Evolutionary conservation across 768 basidiomycete genomes (phyloP), one percentile per base, ranked within the genome.

Genomic region (Russula compacta): DNA sequence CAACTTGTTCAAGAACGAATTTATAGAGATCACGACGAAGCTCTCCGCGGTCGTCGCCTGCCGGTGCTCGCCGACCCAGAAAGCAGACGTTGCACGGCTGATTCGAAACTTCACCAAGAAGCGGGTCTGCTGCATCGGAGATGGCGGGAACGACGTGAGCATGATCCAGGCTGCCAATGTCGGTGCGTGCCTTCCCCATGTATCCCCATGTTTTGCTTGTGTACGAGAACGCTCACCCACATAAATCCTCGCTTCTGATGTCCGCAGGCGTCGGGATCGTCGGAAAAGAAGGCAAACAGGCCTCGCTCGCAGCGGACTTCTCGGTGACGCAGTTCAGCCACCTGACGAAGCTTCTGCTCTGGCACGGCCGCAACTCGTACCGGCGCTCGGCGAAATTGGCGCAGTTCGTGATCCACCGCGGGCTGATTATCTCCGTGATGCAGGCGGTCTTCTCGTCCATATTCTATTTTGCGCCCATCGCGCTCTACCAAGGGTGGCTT

Each of bases 121-220:
- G 73, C 84, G 95, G 0, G 95, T 99, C 0, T 98, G 95, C 72
- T 98, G 97, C 70, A 98, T 98, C 60, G 97, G 97, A 2, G 97
- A 99, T 74, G 97, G 97, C 38, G 97, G 97, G 4, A 99, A 99
- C 72, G 97, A 99, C 71, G 97, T 99, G 64, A 93, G 91, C 72
- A 99, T 99, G 97, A 99, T 99, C 63, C 97, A 98, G 70, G 97
- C 97, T 1, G 97, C 97, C 2, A 93, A 98, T 69, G 94, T 99
- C 60, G 95, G 94, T 93, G 51, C 71, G 92, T 84, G 5, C 36
- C 11, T 46, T 49, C 15, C 58, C 44, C 19, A 17, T 46, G 24
- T 3, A 29, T 29, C 24, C 24, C 24, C 24, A 2, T 29, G 24
- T 29, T 29, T 29, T 29, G 24, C 24, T 29, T 29, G 24, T 29